These are phyloP conservation scores for Kwoniella botswanensis DNA, from an alignment of 768 basidiomycete genomes.

Conservation along the genomic window DNA sequence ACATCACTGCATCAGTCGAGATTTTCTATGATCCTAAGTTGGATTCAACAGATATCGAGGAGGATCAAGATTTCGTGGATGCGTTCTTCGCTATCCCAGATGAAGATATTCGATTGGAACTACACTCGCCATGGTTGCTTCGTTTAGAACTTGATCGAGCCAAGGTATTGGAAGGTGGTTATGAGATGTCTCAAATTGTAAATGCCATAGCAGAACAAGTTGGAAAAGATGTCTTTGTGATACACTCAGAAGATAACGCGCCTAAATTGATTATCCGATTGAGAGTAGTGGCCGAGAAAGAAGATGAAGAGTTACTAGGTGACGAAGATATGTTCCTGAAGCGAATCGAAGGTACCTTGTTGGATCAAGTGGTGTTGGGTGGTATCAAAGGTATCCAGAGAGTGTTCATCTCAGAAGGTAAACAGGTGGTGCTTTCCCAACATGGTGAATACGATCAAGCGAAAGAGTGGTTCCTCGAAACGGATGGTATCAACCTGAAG, in stretches of 20 bases:
- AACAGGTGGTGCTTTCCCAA: constrained; percentile 68
- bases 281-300: constrained; percentile 83
- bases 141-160: constrained; percentile 95
- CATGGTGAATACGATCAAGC: constrained; percentile 65
- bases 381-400: constrained; percentile 89
- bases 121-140: constrained; percentile 95
- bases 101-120: constrained; percentile 87
- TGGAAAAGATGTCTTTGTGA: constrained; percentile 94
- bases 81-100: constrained; percentile 99
- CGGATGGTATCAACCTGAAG: constrained; percentile 94
- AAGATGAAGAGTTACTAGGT: constrained; percentile 64
- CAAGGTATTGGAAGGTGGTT: constrained; percentile 96
- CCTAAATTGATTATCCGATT: constrained; percentile 97
- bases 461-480: constrained; percentile 92
- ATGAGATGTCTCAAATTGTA: constrained; percentile 93
- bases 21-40: constrained; percentile 98
- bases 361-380: constrained; percentile 91
- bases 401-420: constrained; percentile 90
- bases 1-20: constrained; percentile 91
- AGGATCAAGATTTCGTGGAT: constrained; percentile 93
- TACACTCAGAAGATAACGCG: constrained; percentile 98
- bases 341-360: constrained; percentile 93
- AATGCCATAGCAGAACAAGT: constrained; percentile 92
- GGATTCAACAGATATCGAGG: constrained; percentile 89
- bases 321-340: constrained; percentile 97